Conservation (phyloP, 2,329 filamentous ascomycete species). For the Colletotrichum tropicicola region DNA sequence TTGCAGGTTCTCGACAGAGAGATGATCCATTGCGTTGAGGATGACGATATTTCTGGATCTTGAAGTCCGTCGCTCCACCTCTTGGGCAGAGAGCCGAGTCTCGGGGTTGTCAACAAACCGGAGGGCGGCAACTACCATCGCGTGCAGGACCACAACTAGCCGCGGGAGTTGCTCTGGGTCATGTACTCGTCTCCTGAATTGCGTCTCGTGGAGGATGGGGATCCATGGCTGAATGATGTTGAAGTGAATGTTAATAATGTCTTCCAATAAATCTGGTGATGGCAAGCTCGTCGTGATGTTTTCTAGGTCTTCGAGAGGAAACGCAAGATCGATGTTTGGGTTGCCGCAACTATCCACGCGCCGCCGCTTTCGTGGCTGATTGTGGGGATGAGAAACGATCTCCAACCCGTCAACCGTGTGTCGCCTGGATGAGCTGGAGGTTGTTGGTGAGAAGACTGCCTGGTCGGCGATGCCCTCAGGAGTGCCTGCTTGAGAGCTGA, state of each 20-base stretch:
- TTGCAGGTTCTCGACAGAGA: constrained; percentile 47
- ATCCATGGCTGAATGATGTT: constrained; percentile 50
- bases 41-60: constrained; percentile 37
- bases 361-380: constrained; percentile 30
- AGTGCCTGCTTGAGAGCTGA: background rate
- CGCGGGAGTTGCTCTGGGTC: constrained; percentile 36
- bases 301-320: constrained; percentile 33
- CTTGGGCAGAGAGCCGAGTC: constrained; percentile 31
- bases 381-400: constrained; percentile 15
- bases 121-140: constrained; percentile 41
- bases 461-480: constrained; percentile 6
- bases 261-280: constrained; percentile 27
- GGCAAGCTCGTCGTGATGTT: constrained; percentile 37
- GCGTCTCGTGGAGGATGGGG: constrained; percentile 44
- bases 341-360: constrained; percentile 36
- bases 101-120: constrained; percentile 38
- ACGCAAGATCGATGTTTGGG: constrained; percentile 32
- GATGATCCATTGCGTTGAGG: constrained; percentile 41
- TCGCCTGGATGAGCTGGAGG: constrained; percentile 16
- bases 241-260: constrained; percentile 42
- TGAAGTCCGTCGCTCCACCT: constrained; percentile 24
- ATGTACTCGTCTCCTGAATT: constrained; percentile 38
- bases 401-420: constrained; percentile 3
- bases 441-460: constrained; percentile 10
- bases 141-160: constrained; percentile 44